phyloP scores from a whole-genome alignment of 1,284 basidiomycete genomes.

The Ustilago curta region DNA sequence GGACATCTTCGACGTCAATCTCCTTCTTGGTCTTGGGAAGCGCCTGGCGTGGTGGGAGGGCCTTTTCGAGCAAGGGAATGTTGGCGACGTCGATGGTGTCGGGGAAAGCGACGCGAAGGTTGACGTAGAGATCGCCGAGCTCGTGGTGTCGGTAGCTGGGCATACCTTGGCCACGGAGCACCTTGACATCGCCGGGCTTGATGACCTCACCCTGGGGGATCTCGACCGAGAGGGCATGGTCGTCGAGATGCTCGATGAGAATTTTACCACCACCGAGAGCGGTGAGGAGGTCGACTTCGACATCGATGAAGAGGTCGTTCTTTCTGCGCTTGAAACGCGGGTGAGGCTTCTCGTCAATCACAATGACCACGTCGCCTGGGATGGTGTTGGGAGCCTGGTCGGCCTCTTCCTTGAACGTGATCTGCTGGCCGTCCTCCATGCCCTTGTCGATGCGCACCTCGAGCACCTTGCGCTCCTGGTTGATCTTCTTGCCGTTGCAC shows the following conservation, averaged over 20 bases:
- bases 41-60: conserved; percentile 82
- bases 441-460: conserved; percentile 99
- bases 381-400: conserved; percentile 92
- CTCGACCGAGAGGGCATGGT: conserved; percentile 85
- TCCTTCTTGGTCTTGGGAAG: conserved; percentile 78
- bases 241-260: conserved; percentile 91
- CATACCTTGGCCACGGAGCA: conserved; percentile 96
- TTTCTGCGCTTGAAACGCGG: conserved; percentile 91
- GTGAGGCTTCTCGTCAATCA: conserved; percentile 95
- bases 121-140: conserved; percentile 91
- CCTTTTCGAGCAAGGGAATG: conserved; percentile 84
- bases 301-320: conserved; percentile 87
- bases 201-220: conserved; percentile 87
- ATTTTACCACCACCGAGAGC: conserved; percentile 93
- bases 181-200: conserved; percentile 91
- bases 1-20: conserved; percentile 82
- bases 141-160: conserved; percentile 98
- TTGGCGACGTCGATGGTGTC: conserved; percentile 79
- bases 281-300: conserved; percentile 92
- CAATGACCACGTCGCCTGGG: conserved; percentile 96
- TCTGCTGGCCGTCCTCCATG: conserved; percentile 97
- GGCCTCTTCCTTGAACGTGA: conserved; percentile 93
- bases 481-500: conserved; percentile 95
- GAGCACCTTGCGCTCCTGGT: conserved; percentile 94
- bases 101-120: conserved; percentile 89